These are phyloP conservation scores for Kluyveromyces nonfermentans DNA, from an alignment of 805 yeast genomes.

Conservation along the genomic window DNA sequence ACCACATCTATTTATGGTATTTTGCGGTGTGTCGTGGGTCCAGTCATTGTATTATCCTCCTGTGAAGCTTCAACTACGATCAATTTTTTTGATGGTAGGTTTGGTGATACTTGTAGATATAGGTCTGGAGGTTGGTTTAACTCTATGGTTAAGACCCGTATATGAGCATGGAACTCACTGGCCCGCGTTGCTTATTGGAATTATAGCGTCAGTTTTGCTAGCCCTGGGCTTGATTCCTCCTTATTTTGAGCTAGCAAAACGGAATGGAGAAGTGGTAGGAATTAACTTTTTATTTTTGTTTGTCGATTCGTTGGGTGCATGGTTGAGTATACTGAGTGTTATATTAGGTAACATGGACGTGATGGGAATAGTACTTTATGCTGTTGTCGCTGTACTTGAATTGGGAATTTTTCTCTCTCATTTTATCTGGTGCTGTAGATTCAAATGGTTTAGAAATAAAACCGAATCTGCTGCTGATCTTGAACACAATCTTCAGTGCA, in stretches of 20 bases:
- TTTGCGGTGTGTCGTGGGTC: constrained; percentile 57
- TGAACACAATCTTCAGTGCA: neutral
- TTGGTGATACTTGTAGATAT: constrained; percentile 37
- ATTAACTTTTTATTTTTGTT: constrained; percentile 71
- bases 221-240: constrained; percentile 83
- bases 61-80: constrained; percentile 28
- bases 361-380: constrained; percentile 72
- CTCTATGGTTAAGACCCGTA: constrained; percentile 56
- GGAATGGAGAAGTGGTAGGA: constrained; percentile 81
- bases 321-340: constrained; percentile 59
- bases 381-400: constrained; percentile 65
- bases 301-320: constrained; percentile 75
- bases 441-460: constrained; percentile 21
- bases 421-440: constrained; percentile 52
- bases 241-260: constrained; percentile 69
- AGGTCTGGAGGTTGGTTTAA: constrained; percentile 62
- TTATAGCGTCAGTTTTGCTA: constrained; percentile 64
- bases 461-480: constrained; percentile 1
- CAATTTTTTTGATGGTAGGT: constrained; percentile 28
- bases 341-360: constrained; percentile 57
- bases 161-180: constrained; percentile 45
- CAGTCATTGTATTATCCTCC: constrained; percentile 77
- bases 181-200: constrained; percentile 77
- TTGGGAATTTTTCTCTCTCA: constrained; percentile 69
- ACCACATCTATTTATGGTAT: constrained; percentile 71